These are phyloP conservation scores for Cryptosporidium muris DNA, from an alignment of 169 alveolate species.

Conservation along the genomic window DNA sequence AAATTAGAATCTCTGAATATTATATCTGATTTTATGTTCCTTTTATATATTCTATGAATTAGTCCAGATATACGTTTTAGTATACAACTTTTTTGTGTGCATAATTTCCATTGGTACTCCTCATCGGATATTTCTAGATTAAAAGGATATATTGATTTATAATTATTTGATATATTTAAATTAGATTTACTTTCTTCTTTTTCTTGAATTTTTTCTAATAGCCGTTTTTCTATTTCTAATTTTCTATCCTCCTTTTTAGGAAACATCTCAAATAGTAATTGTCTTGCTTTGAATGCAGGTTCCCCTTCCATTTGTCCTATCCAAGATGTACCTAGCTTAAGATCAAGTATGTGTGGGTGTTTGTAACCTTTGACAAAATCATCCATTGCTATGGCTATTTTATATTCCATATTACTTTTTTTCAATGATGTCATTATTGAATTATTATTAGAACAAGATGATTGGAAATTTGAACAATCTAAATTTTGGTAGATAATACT, in stretches of 20 bases:
- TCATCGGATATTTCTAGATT: too few species aligned
- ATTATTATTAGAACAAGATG: background rate
- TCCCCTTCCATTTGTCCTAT: slow-evolving; percentile 31
- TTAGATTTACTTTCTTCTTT: too few species aligned
- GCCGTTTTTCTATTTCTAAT: slow-evolving; percentile 6
- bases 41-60: too few species aligned
- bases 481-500: background rate
- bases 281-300: slow-evolving; percentile 2
- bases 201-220: background rate
- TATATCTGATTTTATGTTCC: too few species aligned
- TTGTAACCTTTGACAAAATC: slow-evolving; percentile 20
- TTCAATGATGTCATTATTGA: background rate
- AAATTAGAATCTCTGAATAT: too few species aligned
- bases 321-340: slow-evolving; percentile 48
- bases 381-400: slow-evolving; percentile 22
- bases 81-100: too few species aligned
- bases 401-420: background rate
- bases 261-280: background rate
- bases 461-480: background rate
- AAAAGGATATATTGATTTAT: background rate
- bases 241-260: background rate
- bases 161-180: background rate
- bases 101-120: too few species aligned
- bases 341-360: slow-evolving; percentile 4
- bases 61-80: too few species aligned